A percentile compares a stretch with the other conserved stretches of the same genome.
Evolutionary conservation across 805 yeast species (phyloP).

Genomic region (Metschnikowia chrysomelidarum): DNA sequence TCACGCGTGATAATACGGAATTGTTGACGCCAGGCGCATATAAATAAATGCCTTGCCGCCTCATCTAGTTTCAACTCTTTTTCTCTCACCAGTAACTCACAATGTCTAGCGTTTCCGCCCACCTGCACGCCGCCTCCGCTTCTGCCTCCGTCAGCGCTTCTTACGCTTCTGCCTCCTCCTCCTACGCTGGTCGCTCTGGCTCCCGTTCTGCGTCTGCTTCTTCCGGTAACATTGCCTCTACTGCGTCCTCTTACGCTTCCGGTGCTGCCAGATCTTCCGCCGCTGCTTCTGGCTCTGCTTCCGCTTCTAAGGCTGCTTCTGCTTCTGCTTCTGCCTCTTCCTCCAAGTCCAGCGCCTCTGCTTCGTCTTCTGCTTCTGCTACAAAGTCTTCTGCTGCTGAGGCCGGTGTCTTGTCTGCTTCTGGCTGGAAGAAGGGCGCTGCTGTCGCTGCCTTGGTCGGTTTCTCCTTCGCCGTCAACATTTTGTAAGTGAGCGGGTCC

Average conservation of each 20-base stretch:
- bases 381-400: conserved; percentile 20
- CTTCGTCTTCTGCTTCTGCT: conserved; percentile 12
- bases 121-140: no score
- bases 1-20: no score
- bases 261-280: conserved; percentile 7
- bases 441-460: conserved; percentile 38
- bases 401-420: conserved; percentile 19
- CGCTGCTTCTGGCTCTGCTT: conserved; percentile 10
- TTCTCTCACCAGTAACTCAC: no score
- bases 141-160: conserved; percentile 8
- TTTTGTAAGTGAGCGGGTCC: conserved; percentile 9
- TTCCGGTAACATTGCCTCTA: conserved; percentile 15
- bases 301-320: conserved; percentile 4
- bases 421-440: conserved; percentile 38
- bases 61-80: no score
- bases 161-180: background rate
- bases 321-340: conserved; percentile 7
- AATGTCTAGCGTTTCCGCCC: no score
- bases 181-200: conserved; percentile 5
- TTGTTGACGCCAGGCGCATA: no score
- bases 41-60: no score
- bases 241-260: conserved; percentile 16
- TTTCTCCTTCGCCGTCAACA: conserved; percentile 32
- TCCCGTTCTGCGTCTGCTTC: conserved; percentile 9
- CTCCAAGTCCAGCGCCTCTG: conserved; percentile 8